These are phyloP conservation scores for Tricholoma flavovirens DNA, from an alignment of 768 basidiomycete genomes.

Conservation along the genomic window DNA sequence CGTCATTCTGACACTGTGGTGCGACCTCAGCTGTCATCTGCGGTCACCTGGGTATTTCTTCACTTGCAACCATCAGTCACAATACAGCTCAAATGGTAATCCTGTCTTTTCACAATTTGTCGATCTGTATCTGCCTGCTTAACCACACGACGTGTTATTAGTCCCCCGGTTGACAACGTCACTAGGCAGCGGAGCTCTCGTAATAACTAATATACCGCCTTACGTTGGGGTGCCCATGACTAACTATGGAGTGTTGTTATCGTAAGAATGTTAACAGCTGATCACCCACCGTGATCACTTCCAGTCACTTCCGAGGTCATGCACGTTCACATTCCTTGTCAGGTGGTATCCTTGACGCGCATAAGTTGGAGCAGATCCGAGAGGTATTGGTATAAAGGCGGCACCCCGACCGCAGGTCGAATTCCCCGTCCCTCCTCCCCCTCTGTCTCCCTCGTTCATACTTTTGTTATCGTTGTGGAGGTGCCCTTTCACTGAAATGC, in stretches of 20 bases:
- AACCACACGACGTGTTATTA: not conserved
- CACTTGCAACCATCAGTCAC: not conserved
- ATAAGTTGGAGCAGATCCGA: not conserved
- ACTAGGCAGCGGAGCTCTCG: not conserved
- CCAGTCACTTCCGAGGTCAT: not conserved
- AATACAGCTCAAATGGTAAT: not conserved
- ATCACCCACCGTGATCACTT: not conserved
- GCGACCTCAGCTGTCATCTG: no score
- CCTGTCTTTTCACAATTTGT: not conserved
- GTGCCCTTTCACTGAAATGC: no score
- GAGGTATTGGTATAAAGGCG: not conserved
- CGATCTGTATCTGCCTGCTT: not conserved
- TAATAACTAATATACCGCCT: not conserved
- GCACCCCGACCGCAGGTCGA: not conserved
- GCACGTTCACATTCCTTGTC: not conserved
- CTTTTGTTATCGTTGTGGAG: not conserved
- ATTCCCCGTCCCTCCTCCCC: not conserved
- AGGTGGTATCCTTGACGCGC: not conserved
- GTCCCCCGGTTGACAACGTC: not conserved
- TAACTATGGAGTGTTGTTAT: not conserved
- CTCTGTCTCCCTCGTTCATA: not conserved
- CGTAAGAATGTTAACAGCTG: not conserved
- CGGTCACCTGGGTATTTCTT: not conserved
- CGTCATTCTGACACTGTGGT: not conserved
- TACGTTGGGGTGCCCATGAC: not conserved